Conservation (phyloP, 345 rosid species). For the Hirschfeldia incana region DNA sequence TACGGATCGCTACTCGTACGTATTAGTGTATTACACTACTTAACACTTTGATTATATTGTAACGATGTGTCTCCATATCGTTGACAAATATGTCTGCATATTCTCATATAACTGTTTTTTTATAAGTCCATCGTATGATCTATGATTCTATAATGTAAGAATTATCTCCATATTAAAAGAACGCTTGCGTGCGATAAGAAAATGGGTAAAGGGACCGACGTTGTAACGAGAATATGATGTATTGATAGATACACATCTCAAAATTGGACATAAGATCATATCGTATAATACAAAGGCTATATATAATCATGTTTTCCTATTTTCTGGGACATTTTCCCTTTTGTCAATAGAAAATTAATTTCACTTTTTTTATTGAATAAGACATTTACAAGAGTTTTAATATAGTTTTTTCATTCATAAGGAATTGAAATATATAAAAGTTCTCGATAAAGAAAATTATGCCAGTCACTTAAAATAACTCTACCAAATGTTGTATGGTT, state of each 20-base stretch:
- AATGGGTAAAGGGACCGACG: constrained; percentile 18
- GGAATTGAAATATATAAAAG: not conserved
- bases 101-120: not conserved
- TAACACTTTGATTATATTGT: not conserved
- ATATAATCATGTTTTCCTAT: not conserved
- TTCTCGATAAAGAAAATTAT: not conserved
- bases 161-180: not conserved
- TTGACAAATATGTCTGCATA: not conserved
- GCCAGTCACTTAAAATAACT: not conserved
- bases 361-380: not conserved
- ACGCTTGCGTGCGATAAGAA: not conserved
- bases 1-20: not conserved
- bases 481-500: not conserved
- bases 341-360: constrained; percentile 11
- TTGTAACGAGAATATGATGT: constrained; percentile 9
- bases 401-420: not conserved
- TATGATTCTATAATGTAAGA: not conserved
- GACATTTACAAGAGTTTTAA: not conserved
- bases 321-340: not conserved
- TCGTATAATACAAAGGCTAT: constrained; percentile 20
- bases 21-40: not conserved
- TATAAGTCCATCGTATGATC: not conserved
- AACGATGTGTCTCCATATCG: not conserved
- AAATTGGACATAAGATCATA: constrained; percentile 12
- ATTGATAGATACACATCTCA: not conserved